phyloP scores from a whole-genome alignment of 2,329 filamentous ascomycete genomes.

The Nemania sp. region DNA sequence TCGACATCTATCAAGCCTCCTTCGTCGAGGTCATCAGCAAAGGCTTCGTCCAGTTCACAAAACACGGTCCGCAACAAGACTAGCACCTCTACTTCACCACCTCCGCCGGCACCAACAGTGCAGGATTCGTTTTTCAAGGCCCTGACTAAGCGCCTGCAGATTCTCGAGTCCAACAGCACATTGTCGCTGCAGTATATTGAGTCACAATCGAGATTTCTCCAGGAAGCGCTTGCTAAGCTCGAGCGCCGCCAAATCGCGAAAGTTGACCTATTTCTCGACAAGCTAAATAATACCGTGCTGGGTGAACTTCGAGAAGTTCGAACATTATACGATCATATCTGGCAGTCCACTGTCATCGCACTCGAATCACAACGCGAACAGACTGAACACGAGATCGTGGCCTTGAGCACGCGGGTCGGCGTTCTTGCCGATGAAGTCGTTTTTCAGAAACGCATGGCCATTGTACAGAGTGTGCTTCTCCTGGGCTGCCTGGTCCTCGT shows the following conservation, averaged over 20 bases:
- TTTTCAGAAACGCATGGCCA: conserved; percentile 87
- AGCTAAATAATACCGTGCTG: conserved; percentile 85
- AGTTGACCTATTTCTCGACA: conserved; percentile 77
- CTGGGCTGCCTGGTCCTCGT: conserved; percentile 86
- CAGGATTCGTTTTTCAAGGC: conserved; percentile 99
- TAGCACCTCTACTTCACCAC: conserved; percentile 46
- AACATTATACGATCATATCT: conserved; percentile 91
- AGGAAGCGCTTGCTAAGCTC: conserved; percentile 82
- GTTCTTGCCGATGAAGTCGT: conserved; percentile 91
- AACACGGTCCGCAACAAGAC: conserved; percentile 42
- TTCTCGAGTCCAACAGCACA: conserved; percentile 90
- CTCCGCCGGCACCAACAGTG: conserved; percentile 73
- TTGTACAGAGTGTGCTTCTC: conserved; percentile 85
- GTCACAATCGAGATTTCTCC: conserved; percentile 87
- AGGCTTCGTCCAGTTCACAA: conserved; percentile 30
- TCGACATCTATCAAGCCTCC: conserved; percentile 37
- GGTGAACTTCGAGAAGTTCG: conserved; percentile 77
- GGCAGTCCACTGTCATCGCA: conserved; percentile 92
- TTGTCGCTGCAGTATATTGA: conserved; percentile 95
- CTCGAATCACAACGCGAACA: conserved; percentile 86
- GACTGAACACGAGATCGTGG: conserved; percentile 79
- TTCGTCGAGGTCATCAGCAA: conserved; percentile 29
- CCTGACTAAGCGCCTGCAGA: conserved; percentile 87
- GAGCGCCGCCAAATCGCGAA: conserved; percentile 88
- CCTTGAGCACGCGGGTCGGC: conserved; percentile 77